Conservation (phyloP, 2,329 filamentous ascomycete species). For the Colletotrichum sp. region DNA sequence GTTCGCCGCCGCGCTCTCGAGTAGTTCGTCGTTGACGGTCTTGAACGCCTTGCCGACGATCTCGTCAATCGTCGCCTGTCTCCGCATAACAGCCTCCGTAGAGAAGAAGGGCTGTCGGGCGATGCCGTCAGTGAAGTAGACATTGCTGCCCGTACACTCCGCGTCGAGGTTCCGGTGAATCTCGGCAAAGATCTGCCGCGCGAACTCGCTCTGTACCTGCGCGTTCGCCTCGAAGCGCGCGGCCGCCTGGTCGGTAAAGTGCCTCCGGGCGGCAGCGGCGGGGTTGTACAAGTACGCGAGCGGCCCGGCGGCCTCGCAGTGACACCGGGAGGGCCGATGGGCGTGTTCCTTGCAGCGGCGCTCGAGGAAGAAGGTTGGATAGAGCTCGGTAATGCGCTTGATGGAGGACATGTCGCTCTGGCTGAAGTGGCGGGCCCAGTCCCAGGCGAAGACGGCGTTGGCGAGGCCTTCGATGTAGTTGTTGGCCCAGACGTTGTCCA, state of each 20-base stretch:
- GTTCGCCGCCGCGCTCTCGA: not conserved
- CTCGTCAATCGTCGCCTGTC: not conserved
- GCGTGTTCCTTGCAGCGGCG: slow-evolving; percentile 16
- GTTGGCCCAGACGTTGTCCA: slow-evolving; percentile 7
- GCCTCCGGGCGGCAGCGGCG: slow-evolving; percentile 5
- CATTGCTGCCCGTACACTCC: not conserved
- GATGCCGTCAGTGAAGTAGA: slow-evolving; percentile 7
- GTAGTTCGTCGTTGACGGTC: not conserved
- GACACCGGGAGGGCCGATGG: slow-evolving; percentile 3
- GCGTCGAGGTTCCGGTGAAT: not conserved
- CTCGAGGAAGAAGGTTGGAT: slow-evolving; percentile 9
- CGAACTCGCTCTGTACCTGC: not conserved
- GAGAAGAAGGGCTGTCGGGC: slow-evolving; percentile 9
- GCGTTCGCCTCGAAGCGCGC: not conserved
- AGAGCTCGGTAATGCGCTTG: not conserved
- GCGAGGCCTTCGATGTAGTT: not conserved
- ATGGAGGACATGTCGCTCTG: not conserved
- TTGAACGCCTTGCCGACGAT: not conserved
- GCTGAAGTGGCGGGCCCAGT: not conserved
- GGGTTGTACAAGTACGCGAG: slow-evolving; percentile 17
- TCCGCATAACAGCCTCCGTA: not conserved
- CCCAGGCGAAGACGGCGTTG: not conserved
- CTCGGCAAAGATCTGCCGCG: not conserved
- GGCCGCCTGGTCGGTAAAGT: not conserved
- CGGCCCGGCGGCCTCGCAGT: slow-evolving; percentile 16